These are phyloP conservation scores for Diaporthe velutina DNA, from an alignment of 2,329 filamentous ascomycete species.

Conservation along the genomic window DNA sequence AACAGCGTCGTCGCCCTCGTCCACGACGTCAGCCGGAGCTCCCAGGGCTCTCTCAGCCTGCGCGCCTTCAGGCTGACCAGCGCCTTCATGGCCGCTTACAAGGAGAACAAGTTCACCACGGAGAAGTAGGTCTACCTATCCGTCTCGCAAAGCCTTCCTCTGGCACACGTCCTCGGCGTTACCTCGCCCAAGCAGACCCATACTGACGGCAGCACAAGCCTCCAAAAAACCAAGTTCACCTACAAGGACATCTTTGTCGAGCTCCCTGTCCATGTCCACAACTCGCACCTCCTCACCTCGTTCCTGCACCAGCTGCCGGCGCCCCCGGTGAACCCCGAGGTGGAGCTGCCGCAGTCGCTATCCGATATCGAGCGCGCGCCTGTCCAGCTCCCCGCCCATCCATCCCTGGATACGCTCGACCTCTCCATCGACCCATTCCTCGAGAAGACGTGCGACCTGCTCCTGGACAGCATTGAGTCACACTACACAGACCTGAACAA, in stretches of 20 bases:
- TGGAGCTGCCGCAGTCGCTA: slow-evolving; percentile 83
- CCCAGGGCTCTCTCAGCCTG: slow-evolving; percentile 89
- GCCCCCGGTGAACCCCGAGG: slow-evolving; percentile 72
- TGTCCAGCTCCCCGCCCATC: slow-evolving; percentile 77
- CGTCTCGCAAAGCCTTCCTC: background rate
- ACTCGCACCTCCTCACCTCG: slow-evolving; percentile 95
- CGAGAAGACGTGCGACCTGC: slow-evolving; percentile 96
- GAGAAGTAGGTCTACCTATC: slow-evolving; percentile 76
- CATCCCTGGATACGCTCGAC: slow-evolving; percentile 90
- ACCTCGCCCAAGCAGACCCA: background rate
- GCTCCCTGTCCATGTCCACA: slow-evolving; percentile 90
- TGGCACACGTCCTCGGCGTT: background rate
- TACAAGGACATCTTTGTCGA: slow-evolving; percentile 96
- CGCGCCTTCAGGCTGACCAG: slow-evolving; percentile 92
- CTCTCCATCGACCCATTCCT: slow-evolving; percentile 97
- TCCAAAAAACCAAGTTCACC: slow-evolving; percentile 93
- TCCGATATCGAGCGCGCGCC: slow-evolving; percentile 79
- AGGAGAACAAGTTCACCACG: slow-evolving; percentile 97
- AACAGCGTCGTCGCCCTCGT: slow-evolving; percentile 90
- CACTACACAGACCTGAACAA: slow-evolving; percentile 99
- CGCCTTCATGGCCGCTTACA: slow-evolving; percentile 89
- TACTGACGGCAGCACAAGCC: slow-evolving; percentile 62
- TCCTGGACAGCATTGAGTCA: slow-evolving; percentile 95
- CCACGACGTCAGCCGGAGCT: slow-evolving; percentile 95
- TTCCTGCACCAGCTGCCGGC: slow-evolving; percentile 93